Percentiles rank a stretch among this genome's conserved stretches.
These are phyloP conservation scores for Cymbopogon citratus DNA, from an alignment of 176 grass and related monocot species.

Conservation along the genomic window DNA sequence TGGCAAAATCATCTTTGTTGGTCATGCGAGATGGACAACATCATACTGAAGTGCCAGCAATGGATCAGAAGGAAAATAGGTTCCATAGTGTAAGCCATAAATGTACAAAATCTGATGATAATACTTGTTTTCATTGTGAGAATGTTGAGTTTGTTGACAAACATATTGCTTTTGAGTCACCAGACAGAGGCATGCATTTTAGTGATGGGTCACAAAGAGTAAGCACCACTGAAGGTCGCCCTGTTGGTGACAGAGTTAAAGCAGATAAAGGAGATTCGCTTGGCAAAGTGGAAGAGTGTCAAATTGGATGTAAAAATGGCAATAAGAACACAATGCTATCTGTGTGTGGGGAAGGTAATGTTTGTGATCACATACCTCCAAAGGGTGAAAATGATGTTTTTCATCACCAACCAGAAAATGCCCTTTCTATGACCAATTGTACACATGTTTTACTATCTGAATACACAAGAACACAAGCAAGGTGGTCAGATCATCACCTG, in stretches of 20 bases:
- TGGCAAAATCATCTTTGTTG: conserved; percentile 16
- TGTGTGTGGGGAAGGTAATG: not conserved
- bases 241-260: not conserved
- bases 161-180: conserved; percentile 21
- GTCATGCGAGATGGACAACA: not conserved
- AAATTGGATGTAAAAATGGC: not conserved
- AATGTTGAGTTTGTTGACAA: conserved; percentile 19
- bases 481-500: conserved; percentile 24
- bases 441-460: conserved; percentile 19
- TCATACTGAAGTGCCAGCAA: not conserved
- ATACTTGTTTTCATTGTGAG: conserved; percentile 27
- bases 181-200: not conserved
- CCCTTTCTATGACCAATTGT: not conserved
- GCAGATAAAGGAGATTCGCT: not conserved
- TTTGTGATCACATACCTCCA: not conserved
- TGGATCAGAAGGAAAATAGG: not conserved
- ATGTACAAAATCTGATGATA: conserved; percentile 14
- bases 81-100: conserved; percentile 4
- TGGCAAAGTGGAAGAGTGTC: not conserved
- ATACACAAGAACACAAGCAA: conserved; percentile 25
- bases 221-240: not conserved
- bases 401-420: not conserved
- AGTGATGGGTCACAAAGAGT: not conserved
- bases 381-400: conserved; percentile 10
- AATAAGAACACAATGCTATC: not conserved